Evolutionary conservation across 1,139 yeast species (phyloP).

Genomic region (Pichia sp.): DNA sequence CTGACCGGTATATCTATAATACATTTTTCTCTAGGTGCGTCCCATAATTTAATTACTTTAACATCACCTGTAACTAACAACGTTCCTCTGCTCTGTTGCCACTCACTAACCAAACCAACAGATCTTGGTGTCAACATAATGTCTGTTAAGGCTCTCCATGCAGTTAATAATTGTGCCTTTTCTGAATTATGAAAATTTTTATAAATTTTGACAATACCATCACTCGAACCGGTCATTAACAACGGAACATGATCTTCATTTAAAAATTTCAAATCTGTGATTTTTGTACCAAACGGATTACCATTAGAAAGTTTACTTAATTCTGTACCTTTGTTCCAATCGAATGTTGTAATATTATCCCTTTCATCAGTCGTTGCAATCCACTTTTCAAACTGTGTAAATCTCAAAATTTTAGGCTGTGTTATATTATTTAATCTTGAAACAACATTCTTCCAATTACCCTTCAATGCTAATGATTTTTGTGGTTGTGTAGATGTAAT

Average conservation of each 20-base stretch:
- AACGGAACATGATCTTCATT: constrained; percentile 91
- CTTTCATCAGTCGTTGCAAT: constrained; percentile 78
- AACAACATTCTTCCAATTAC: constrained; percentile 75
- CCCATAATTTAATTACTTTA: constrained; percentile 88
- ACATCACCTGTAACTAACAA: constrained; percentile 92
- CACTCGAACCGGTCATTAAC: constrained; percentile 82
- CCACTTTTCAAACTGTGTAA: constrained; percentile 87
- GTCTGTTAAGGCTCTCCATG: constrained; percentile 94
- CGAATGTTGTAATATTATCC: constrained; percentile 82
- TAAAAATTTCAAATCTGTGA: constrained; percentile 77
- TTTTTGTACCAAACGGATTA: constrained; percentile 80
- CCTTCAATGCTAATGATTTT: constrained; percentile 74
- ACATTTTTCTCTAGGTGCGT: constrained; percentile 89
- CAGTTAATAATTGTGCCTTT: constrained; percentile 60
- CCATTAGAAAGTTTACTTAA: constrained; percentile 73
- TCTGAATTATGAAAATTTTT: constrained; percentile 61
- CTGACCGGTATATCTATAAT: constrained; percentile 85
- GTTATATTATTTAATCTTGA: constrained; percentile 63
- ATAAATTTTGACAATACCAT: constrained; percentile 84
- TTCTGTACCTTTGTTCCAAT: constrained; percentile 61
- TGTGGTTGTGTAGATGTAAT: constrained; percentile 88
- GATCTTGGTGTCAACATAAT: constrained; percentile 72
- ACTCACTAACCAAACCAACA: constrained; percentile 80
- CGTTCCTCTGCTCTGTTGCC: constrained; percentile 97
- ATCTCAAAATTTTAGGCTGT: constrained; percentile 71